Conservation (phyloP, 106 monocot genomes). For the Phalaenopsis aphrodite region DNA sequence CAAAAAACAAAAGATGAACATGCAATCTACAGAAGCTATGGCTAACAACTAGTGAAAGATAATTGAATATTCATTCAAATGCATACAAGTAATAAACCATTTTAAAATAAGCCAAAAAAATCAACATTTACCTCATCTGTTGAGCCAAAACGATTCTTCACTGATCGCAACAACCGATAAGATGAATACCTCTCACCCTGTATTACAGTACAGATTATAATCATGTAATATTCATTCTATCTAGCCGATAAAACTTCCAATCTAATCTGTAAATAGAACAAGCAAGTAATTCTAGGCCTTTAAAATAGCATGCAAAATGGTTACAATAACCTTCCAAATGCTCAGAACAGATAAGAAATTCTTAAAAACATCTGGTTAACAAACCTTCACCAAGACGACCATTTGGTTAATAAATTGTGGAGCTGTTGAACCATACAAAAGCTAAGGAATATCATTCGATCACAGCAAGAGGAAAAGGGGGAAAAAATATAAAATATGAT, state of each 20-base stretch:
- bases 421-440: not conserved
- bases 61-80: not conserved
- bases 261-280: not conserved
- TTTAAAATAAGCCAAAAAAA: not conserved
- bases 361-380: not conserved
- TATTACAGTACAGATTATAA: not conserved
- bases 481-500: not conserved
- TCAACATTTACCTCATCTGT: constrained; percentile 73
- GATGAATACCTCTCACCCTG: constrained; percentile 87
- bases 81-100: not conserved
- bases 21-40: not conserved
- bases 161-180: constrained; percentile 75
- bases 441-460: not conserved
- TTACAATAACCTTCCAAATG: not conserved
- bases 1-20: not conserved
- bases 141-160: constrained; percentile 93
- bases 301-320: not conserved
- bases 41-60: not conserved
- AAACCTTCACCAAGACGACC: not conserved
- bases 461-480: not conserved
- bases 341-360: not conserved
- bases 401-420: not conserved
- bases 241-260: not conserved
- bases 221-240: constrained; percentile 1
- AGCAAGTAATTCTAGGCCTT: not conserved